phyloP scores from a whole-genome alignment of 441 rosid species.

The Populus hybrid region DNA sequence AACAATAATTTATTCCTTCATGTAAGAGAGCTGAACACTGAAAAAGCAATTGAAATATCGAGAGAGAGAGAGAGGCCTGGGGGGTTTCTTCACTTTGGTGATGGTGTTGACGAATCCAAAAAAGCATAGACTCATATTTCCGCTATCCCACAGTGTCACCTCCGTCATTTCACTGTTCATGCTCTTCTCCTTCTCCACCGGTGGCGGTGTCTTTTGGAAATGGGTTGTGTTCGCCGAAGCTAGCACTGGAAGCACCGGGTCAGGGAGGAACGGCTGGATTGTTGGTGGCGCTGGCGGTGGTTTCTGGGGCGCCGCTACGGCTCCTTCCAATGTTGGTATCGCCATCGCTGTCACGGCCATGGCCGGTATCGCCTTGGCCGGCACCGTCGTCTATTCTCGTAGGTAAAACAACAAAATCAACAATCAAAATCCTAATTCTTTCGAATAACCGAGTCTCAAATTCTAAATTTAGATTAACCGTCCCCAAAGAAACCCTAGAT shows the following conservation, averaged over 20 bases:
- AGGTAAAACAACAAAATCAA: conserved; percentile 33
- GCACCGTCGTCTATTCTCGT: conserved; percentile 58
- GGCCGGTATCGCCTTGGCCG: conserved; percentile 69
- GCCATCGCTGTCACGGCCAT: conserved; percentile 70
- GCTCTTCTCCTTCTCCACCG: conserved; percentile 29
- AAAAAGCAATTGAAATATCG: not conserved
- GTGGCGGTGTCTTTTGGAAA: conserved; percentile 21
- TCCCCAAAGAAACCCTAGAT: not conserved
- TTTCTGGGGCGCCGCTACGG: conserved; percentile 28
- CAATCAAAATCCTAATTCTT: not conserved
- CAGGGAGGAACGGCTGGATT: conserved; percentile 6
- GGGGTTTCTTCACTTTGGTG: conserved; percentile 34
- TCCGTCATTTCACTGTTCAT: conserved; percentile 27
- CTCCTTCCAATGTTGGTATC: conserved; percentile 41
- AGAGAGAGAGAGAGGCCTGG: not conserved
- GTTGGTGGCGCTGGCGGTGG: conserved; percentile 35
- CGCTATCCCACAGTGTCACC: conserved; percentile 12
- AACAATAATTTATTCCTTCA: not conserved
- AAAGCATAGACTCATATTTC: conserved; percentile 3
- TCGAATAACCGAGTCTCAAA: not conserved
- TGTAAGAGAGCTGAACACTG: not conserved
- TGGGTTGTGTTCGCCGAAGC: conserved; percentile 49
- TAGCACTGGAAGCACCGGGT: conserved; percentile 35
- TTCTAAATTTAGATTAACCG: not conserved
- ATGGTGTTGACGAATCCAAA: conserved; percentile 33